These are phyloP conservation scores for Pachysolen tannophilus DNA, from an alignment of 805 yeast genomes.

Conservation along the genomic window DNA sequence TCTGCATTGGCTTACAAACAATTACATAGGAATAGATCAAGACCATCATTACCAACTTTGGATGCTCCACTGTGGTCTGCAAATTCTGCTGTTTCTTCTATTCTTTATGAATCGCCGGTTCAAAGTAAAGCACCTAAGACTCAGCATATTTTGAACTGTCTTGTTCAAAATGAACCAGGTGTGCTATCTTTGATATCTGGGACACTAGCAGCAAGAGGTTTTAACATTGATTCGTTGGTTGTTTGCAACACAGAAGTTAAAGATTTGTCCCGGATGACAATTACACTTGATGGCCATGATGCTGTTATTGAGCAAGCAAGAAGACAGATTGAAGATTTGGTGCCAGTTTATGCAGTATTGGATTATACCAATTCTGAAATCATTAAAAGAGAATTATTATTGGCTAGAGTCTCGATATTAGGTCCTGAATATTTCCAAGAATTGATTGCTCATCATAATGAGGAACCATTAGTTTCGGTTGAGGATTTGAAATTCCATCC, in stretches of 20 bases:
- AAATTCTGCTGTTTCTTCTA: conserved; percentile 93
- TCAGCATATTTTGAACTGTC: conserved; percentile 89
- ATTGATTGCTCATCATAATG: conserved; percentile 75
- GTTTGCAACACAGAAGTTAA: conserved; percentile 95
- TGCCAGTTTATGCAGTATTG: conserved; percentile 95
- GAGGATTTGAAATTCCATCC: conserved; percentile 65
- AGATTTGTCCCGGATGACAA: conserved; percentile 95
- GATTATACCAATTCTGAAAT: conserved; percentile 89
- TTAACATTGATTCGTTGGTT: conserved; percentile 94
- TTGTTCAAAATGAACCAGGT: conserved; percentile 98
- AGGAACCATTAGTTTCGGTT: conserved; percentile 35
- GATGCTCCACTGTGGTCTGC: conserved; percentile 95
- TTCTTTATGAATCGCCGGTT: conserved; percentile 83
- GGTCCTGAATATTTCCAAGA: conserved; percentile 99
- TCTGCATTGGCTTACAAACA: conserved; percentile 93
- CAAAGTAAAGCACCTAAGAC: conserved; percentile 55
- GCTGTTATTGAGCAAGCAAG: conserved; percentile 97
- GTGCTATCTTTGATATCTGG: conserved; percentile 90
- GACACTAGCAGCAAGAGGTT: conserved; percentile 95
- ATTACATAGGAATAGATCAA: conserved; percentile 73
- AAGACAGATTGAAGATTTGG: conserved; percentile 95
- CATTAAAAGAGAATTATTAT: conserved; percentile 81
- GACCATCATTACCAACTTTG: conserved; percentile 88
- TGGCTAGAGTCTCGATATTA: conserved; percentile 85
- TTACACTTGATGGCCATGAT: conserved; percentile 88